Percentiles rank a stretch among this genome's conserved stretches.
Evolutionary conservation across 495 filamentous ascomycete species (phyloP).

Genomic region (Podospora sp.): DNA sequence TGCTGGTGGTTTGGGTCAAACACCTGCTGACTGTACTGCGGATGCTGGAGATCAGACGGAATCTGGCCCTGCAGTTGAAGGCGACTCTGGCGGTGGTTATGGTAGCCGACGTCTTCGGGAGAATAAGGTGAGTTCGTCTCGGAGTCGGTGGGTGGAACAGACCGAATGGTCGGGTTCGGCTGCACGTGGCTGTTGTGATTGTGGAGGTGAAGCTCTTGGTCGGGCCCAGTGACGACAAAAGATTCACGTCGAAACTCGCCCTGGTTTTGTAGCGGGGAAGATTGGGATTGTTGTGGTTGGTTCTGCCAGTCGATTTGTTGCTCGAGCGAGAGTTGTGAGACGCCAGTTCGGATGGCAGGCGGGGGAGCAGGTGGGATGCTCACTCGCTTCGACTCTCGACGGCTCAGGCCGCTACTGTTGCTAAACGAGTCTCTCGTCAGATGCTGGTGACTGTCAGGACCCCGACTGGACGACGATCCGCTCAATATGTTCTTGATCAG

Average conservation of each 20-base stretch:
- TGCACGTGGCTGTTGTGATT: slow-evolving; percentile 40
- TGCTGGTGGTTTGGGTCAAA: slow-evolving; percentile 40
- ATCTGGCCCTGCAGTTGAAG: slow-evolving; percentile 36
- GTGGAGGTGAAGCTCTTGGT: slow-evolving; percentile 44
- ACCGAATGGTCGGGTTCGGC: slow-evolving; percentile 43
- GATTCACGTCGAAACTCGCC: slow-evolving; percentile 45
- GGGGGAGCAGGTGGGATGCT: slow-evolving; percentile 44
- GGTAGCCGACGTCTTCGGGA: slow-evolving; percentile 44
- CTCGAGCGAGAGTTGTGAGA: slow-evolving; percentile 44
- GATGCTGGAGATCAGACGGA: slow-evolving; percentile 33
- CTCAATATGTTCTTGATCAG: slow-evolving; percentile 50
- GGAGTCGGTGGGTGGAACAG: slow-evolving; percentile 38
- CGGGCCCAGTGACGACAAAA: slow-evolving; percentile 38
- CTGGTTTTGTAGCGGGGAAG: slow-evolving; percentile 49
- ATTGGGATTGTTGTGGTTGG: slow-evolving; percentile 33
- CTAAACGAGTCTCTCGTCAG: slow-evolving; percentile 33
- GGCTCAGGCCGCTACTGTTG: slow-evolving; percentile 43
- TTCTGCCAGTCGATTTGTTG: slow-evolving; percentile 40
- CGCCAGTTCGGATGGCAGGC: slow-evolving; percentile 45
- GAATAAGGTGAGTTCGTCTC: slow-evolving; percentile 43
- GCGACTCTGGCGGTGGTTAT: slow-evolving; percentile 46
- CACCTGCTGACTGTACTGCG: slow-evolving; percentile 38
- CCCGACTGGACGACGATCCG: slow-evolving; percentile 40
- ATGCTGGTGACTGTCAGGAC: slow-evolving; percentile 40
- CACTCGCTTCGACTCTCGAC: slow-evolving; percentile 53